Percentiles rank a stretch among this genome's conserved stretches.
Conservation (phyloP, 2,329 filamentous ascomycete species). For the Coleophoma crateriformis region DNA sequence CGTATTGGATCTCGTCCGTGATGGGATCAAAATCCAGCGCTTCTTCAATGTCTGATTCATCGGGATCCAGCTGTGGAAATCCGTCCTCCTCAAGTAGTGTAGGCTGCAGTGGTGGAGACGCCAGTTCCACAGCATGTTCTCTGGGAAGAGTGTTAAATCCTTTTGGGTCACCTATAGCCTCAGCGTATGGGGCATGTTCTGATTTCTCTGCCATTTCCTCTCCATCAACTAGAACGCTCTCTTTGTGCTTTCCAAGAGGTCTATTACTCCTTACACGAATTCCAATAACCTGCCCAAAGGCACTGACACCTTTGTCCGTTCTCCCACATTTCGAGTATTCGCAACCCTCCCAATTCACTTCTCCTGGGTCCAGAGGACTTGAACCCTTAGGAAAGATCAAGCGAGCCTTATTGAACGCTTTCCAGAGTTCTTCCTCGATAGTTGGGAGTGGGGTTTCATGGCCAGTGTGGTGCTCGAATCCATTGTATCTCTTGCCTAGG, state of each 20-base stretch:
- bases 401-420: conserved; percentile 74
- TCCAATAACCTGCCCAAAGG: conserved; percentile 92
- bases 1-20: conserved; percentile 78
- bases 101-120: conserved; percentile 18
- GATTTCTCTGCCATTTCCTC: background rate
- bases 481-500: conserved; percentile 84
- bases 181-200: conserved; percentile 1
- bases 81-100: conserved; percentile 9
- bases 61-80: conserved; percentile 10
- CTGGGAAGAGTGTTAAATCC: conserved; percentile 19
- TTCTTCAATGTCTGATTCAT: conserved; percentile 22
- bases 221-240: conserved; percentile 6
- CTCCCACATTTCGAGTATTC: conserved; percentile 94
- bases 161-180: background rate
- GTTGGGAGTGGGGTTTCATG: conserved; percentile 67
- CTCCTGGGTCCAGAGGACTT: conserved; percentile 37
- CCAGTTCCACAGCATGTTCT: conserved; percentile 17
- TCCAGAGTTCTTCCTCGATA: conserved; percentile 92
- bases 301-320: conserved; percentile 89
- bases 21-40: conserved; percentile 57
- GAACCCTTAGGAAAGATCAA: conserved; percentile 65
- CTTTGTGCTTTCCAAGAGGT: conserved; percentile 42
- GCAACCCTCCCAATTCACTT: conserved; percentile 74
- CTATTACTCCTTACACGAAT: conserved; percentile 75
- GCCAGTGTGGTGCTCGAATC: conserved; percentile 79